Evolutionary conservation across 371 early-diverging fungal species (phyloP), one percentile per base, ranked within the genome.

Genomic region (Mortierella sp.): DNA sequence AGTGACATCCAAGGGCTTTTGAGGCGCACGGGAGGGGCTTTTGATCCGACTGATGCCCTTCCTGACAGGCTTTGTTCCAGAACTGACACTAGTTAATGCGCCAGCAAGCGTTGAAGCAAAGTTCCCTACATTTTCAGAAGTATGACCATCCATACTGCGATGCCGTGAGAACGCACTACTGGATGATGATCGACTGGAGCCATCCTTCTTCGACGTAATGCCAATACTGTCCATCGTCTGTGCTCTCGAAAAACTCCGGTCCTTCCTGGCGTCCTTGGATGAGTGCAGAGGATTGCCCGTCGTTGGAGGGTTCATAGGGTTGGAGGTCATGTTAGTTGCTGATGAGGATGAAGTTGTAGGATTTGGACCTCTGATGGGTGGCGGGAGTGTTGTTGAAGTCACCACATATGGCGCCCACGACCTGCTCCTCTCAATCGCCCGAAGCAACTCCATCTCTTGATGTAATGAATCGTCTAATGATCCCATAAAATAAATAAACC

Each of bases 351-450:
- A 8, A 21, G 65, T 38, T 21, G 68, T 42, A 21, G 38, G 21
- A 10, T 21, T 19, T 24, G 68, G 21, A 24, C 24, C 42, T 65
- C 19, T 21, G 9, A 38, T 38, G 3, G 42, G 68, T 65, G 34
- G 42, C 38, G 68, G 68, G 1, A 65, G 24, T 24, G 68, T 65
- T n/a, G 79, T 60, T n/a, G 74, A 14, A 3, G 74, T 52, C 0
- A 80, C 84, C 21, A 75, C 77, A 34, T 80, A 84, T 1, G 84
- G 84, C 31, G 80, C 72, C 84, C 84, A 84, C 5, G 73, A 68
- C 73, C 72, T 80, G 54, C 57, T 80, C n/a, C 81, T 55, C 48
- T 84, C 84, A 13, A 84, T 58, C 0, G 84, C 80, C 52, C 42
- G 65, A 0, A 84, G 76, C 11, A 84, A 19, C 34, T 74, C 72